Base-by-base conservation (phyloP, 345 rosid species). In the Lepidium didymum region DNA sequence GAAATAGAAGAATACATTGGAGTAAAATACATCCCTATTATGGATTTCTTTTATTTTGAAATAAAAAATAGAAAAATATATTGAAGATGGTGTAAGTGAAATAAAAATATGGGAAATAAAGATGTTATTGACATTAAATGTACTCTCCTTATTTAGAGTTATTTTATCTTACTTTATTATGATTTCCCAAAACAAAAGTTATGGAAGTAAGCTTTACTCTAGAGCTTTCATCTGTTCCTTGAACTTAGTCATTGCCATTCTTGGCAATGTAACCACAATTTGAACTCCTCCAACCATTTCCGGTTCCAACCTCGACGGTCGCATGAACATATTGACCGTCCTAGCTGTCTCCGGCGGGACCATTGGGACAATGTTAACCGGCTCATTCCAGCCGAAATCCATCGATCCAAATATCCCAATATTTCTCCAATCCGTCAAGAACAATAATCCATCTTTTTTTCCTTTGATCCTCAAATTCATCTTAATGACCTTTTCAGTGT, bases 301-400 rank as follows among this genome's bases (percentile, higher is more conserved):
- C 7, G 43, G 57, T 36, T 72, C 75, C 61, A 54, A 27, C 43
- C 38, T 55, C 6, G 75, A 63, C 6, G 75, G 51, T 46, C 34
- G 31, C 75, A 72, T 44, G 15, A 63, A 36, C 50, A 72, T 53
- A 46, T 47, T 45, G 27, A 63, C 16, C 14, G 2, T 46, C 46
- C 56, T 62, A 37, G 64, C 57, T 16, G 55, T 53, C 41, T 72
- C 51, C 2, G 15, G 7, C 14, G 69, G 69, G 0, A 72, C 57
- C 34, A 72, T 43, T 7, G 75, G 70, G 23, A 72, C 23, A 3
- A 72, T 14, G 31, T 55, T 63, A 3, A 71, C 64, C 45, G 69
- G 75, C 4, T 72, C 75, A 54, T 54, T 29, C 75, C 69, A 72
- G 3, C 75, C 75, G 14, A 72, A 72, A 46, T 72, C 64, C 76